Evolutionary conservation across 2,329 filamentous ascomycete species (phyloP), one percentile per base, ranked within the genome.

Genomic region (Botrytis squamosa): DNA sequence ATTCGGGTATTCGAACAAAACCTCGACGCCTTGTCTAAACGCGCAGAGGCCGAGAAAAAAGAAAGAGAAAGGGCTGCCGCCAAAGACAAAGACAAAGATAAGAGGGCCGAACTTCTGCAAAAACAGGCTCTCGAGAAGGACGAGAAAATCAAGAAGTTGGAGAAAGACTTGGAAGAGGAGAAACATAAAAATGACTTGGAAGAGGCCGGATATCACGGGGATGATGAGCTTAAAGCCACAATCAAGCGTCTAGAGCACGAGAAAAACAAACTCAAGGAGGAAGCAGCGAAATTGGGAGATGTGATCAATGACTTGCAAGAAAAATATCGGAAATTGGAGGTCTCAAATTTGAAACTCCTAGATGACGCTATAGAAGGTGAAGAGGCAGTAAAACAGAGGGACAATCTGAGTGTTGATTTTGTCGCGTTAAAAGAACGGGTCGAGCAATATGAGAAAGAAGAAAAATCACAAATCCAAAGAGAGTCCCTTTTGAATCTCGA

Each of bases 301-400:
- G 7, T 2, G 36, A 8, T 16, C 0, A 1, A 6, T 4, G 8
- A 4, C 0, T 29, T 67, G 36, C 8, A 29, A 1, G 3, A n/a
- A 3, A 40, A 10, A 14, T 16, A 18, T 20, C 22, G 7, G 16
- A 7, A 0, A 4, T n/a, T 63, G 60, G 60, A 63, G 25, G n/a
- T 12, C 36, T 40, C 36, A 42, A 25, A 40, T 5, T 3, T 10
- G 25, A 18, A 18, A 29, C 1, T 40, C 14, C 8, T 67, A 9
- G 14, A 29, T 14, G 65, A n/a, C 1, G 36, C 9, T 25, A 6
- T 29, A n/a, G 12, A 1, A n/a, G 12, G 1, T 1, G 2, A 4
- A 33, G 14, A 57, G 14, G 7, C 2, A 29, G 14, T 1, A 57
- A 9, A 57, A 1, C 20, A 10, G 25, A 44, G n/a, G 29, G 1